Evolutionary conservation across 176 grass and related monocot genomes (phyloP), one percentile per base, ranked within the genome.

Genomic region (Oryza punctata): DNA sequence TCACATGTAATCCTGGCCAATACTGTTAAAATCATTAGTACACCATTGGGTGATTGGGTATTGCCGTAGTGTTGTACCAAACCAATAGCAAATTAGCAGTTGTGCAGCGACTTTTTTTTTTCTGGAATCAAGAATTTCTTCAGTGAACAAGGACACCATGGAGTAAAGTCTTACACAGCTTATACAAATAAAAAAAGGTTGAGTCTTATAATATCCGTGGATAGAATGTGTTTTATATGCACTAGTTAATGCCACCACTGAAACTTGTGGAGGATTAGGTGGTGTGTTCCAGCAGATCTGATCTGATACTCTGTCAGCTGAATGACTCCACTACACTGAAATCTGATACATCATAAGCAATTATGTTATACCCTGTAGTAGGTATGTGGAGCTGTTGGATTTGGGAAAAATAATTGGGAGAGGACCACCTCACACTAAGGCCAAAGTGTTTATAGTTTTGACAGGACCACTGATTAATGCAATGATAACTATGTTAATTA

Each of bases 381-480:
- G 77, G 87, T 89, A 75, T 76, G 67, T 70, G 70, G 26, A 60
- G 76, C 76, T 80, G 71, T 89, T 81, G 76, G 64, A 79, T 81
- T 76, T 52, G 77, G 63, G 21, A 65, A 50, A 78, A 86, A 47
- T 65, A 78, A 54, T 33, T 52, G 80, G 19, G 12, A 81, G 65
- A 76, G 87, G 87, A 85, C 87, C 77, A 85, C 87, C 38, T 76
- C 82, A 89, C 63, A 82, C 43, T 63, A 64, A 60, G 76, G 63
- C 37, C 65, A 75, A 85, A 81, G 77, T 63, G 76, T 85, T 81
- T 65, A 73, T 76, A 77, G 52, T 81, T 89, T 89, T 81, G 52
- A 71, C 41, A 65, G 77, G 82, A 81, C 77, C 82, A 85, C 30
- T 77, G 77, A 81, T 85, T 89, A 81, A 45, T 71, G 70, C 38